phyloP scores from a whole-genome alignment of 1,284 basidiomycete genomes.

The Sanguinoderma infundibulare region DNA sequence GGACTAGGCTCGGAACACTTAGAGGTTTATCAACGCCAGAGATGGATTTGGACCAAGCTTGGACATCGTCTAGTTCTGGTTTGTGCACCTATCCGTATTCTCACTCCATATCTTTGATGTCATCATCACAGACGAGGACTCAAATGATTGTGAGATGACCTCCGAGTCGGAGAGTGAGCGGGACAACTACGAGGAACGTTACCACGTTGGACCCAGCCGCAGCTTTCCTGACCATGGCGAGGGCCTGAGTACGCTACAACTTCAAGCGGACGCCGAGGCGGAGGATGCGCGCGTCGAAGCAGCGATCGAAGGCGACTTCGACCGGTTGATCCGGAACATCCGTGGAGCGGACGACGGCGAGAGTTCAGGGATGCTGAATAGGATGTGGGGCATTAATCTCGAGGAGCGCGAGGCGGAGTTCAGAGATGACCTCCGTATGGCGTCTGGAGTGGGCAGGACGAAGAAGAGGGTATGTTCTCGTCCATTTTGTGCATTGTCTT shows the following conservation, averaged over 20 bases:
- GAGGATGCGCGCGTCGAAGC: slow-evolving; percentile 27
- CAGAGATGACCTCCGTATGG: slow-evolving; percentile 69
- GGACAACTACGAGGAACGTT: background rate
- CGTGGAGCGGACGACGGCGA: slow-evolving; percentile 53
- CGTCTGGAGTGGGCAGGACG: slow-evolving; percentile 67
- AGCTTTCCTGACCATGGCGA: background rate
- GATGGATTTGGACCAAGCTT: too few relatives aligned
- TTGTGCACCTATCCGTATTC: background rate
- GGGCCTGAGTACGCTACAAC: background rate
- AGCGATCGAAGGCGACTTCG: slow-evolving; percentile 40
- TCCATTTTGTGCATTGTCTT: background rate
- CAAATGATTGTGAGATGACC: slow-evolving; percentile 12
- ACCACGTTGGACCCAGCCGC: background rate
- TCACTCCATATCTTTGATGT: too few relatives aligned
- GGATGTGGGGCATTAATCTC: slow-evolving; percentile 71
- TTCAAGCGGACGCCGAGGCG: slow-evolving; percentile 13
- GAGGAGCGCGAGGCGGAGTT: slow-evolving; percentile 71
- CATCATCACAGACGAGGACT: slow-evolving; percentile 16
- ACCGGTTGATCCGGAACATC: slow-evolving; percentile 65
- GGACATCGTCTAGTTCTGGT: slow-evolving; percentile 2
- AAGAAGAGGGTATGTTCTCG: slow-evolving; percentile 46
- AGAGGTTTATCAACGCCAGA: too few relatives aligned
- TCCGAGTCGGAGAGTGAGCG: slow-evolving; percentile 9
- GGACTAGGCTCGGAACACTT: too few relatives aligned
- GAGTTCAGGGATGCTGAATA: slow-evolving; percentile 51